Evolutionary conservation across 306 rosid species (phyloP), one percentile per base, ranked within the genome.

Genomic region (Abrus precatorius): DNA sequence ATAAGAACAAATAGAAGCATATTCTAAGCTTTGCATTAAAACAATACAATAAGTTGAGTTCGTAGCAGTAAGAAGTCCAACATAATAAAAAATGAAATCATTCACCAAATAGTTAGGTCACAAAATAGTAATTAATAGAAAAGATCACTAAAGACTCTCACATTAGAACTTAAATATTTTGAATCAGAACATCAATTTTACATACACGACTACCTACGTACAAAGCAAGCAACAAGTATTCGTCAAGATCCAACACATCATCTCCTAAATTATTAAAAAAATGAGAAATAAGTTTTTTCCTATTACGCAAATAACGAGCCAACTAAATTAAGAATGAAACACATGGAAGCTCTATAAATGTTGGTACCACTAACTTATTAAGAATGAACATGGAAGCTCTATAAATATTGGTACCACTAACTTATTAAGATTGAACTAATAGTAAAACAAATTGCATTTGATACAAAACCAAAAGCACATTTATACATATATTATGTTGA

Each of bases 261-360:
- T 74, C 27, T 4, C 56, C 63, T 11, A 68, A 59, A 38, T 54
- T 61, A 13, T 6, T 33, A 20, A 20, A 53, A 30, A 69, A 43
- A 52, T 41, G 13, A 50, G 20, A 84, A 57, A 79, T 48, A 60
- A 80, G 5, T 69, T 69, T 44, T 40, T 67, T 69, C 34, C 6
- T 28, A 29, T 48, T 54, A 34, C 0, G 10, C 14, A 40, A 36
- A 64, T 43, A 76, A 7, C 74, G 30, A 38, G 59, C 50, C 53
- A 54, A n/a, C 56, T 45, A 8, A 13, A 65, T 61, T 60, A 65
- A 69, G 32, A 63, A 80, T 70, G 32, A 33, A 20, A 20, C 20
- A 20, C 20, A 20, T 20, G 20, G 0, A 20, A 20, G 20, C 20
- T 20, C 20, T 20, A 20, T 20, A 20, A 20, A 0, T 20, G 20